A percentile compares a stretch with the other conserved stretches of the same genome.
phyloP scores from a whole-genome alignment of 345 rosid species.

The Moricandia arvensis region DNA sequence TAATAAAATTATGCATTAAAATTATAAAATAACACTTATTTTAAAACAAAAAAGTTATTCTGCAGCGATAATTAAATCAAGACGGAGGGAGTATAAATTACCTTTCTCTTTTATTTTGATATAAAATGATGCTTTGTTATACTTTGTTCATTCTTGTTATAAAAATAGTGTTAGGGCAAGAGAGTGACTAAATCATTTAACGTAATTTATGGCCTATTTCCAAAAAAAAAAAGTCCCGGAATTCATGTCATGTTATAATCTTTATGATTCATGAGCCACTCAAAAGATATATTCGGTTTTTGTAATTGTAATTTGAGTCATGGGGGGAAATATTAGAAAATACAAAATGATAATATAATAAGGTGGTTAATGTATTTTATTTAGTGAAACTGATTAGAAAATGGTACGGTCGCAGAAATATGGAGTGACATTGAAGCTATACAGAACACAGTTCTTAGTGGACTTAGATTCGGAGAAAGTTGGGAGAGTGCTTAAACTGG shows the following conservation, averaged over 20 bases:
- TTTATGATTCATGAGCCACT: conserved; percentile 22
- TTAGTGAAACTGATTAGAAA: neutral
- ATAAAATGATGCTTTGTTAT: conserved; percentile 15
- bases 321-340: too few species aligned
- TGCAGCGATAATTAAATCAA: too few species aligned
- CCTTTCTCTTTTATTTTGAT: conserved; percentile 27
- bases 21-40: too few species aligned
- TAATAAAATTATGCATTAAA: too few species aligned
- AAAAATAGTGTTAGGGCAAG: conserved; percentile 14
- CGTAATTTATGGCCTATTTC: conserved; percentile 38
- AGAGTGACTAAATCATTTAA: conserved; percentile 32
- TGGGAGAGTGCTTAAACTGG: conserved; percentile 67
- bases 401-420: conserved; percentile 49
- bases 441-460: conserved; percentile 63
- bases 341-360: neutral
- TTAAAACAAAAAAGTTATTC: too few species aligned
- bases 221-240: conserved; percentile 24
- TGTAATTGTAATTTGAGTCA: neutral
- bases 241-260: conserved; percentile 31
- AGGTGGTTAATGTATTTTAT: neutral
- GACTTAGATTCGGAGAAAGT: conserved; percentile 49
- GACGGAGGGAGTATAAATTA: too few species aligned
- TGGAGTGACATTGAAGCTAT: conserved; percentile 52
- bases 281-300: conserved; percentile 7
- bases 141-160: neutral